Percentiles rank a stretch among this genome's conserved stretches.
Evolutionary conservation across 2,329 filamentous ascomycete genomes (phyloP).

Genomic region (Fusarium metavorans): DNA sequence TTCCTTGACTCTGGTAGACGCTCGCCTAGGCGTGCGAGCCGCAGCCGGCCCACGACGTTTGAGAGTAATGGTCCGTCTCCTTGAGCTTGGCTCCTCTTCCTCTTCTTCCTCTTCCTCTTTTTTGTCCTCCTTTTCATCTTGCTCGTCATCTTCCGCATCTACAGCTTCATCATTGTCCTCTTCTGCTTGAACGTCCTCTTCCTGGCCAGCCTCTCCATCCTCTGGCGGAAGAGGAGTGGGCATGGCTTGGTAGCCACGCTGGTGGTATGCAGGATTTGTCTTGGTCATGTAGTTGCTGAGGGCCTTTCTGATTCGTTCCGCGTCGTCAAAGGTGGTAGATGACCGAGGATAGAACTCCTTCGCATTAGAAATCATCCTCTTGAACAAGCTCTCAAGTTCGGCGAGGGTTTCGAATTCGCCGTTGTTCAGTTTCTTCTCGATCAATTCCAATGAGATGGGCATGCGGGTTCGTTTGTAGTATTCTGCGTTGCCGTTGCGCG

Average conservation of each 20-base stretch:
- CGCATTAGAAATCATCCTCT: constrained; percentile 88
- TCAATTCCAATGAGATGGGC: constrained; percentile 81
- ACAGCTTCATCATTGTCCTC: constrained; percentile 50
- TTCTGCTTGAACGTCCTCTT: constrained; percentile 44
- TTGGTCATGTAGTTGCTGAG: constrained; percentile 90
- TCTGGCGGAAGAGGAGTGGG: constrained; percentile 76
- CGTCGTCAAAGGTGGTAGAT: constrained; percentile 82
- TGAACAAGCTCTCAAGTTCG: constrained; percentile 84
- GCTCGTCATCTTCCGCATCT: constrained; percentile 48
- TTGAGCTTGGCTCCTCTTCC: constrained; percentile 47
- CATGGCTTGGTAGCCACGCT: constrained; percentile 74
- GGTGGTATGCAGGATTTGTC: constrained; percentile 84
- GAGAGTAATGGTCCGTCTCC: constrained; percentile 54
- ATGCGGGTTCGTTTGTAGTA: constrained; percentile 84
- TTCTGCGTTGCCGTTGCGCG: constrained; percentile 72
- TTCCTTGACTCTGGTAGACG: constrained; percentile 47
- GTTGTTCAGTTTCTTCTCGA: constrained; percentile 79
- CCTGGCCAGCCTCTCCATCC: constrained; percentile 48
- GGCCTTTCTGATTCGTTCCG: constrained; percentile 87
- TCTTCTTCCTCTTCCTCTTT: constrained; percentile 48
- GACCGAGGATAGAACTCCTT: constrained; percentile 85
- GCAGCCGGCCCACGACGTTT: constrained; percentile 50
- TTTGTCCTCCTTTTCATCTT: constrained; percentile 47
- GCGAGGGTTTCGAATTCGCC: constrained; percentile 78
- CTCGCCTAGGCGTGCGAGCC: constrained; percentile 50